These are phyloP conservation scores for Xylariaceae sp. DNA, from an alignment of 2,329 filamentous ascomycete genomes.

Conservation along the genomic window DNA sequence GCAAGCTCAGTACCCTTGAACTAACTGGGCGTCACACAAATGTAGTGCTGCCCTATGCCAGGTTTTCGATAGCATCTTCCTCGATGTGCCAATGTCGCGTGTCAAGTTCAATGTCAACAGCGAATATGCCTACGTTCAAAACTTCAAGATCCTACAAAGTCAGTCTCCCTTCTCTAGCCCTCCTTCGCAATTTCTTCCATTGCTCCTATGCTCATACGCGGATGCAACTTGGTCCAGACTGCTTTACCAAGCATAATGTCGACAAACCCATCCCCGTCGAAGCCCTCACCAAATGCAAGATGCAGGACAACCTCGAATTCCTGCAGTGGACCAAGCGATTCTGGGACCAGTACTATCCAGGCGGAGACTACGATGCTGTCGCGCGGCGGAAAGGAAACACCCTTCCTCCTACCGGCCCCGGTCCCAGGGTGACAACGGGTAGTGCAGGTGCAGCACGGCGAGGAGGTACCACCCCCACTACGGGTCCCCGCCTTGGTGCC, in stretches of 20 bases:
- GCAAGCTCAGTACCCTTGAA: too few relatives aligned
- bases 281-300: slow-evolving; percentile 94
- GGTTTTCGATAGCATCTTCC: slow-evolving; percentile 97
- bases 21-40: neutral
- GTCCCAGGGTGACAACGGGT: slow-evolving; percentile 45
- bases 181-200: neutral
- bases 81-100: slow-evolving; percentile 90
- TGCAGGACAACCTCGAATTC: slow-evolving; percentile 99
- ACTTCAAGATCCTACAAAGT: slow-evolving; percentile 98
- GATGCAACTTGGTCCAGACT: slow-evolving; percentile 57
- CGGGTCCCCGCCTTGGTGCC: slow-evolving; percentile 51
- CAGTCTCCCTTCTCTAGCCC: slow-evolving; percentile 45
- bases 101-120: slow-evolving; percentile 99
- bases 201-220: slow-evolving; percentile 7
- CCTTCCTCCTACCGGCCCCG: slow-evolving; percentile 56
- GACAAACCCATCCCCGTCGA: slow-evolving; percentile 91
- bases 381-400: slow-evolving; percentile 79
- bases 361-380: slow-evolving; percentile 94
- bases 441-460: slow-evolving; percentile 57
- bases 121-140: slow-evolving; percentile 97
- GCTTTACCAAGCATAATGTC: slow-evolving; percentile 84
- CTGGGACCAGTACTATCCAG: slow-evolving; percentile 98
- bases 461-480: slow-evolving; percentile 68
- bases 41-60: slow-evolving; percentile 91
- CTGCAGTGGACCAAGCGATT: slow-evolving; percentile 95